Evolutionary conservation across 768 basidiomycete genomes (phyloP).

Genomic region (Russula sp.): DNA sequence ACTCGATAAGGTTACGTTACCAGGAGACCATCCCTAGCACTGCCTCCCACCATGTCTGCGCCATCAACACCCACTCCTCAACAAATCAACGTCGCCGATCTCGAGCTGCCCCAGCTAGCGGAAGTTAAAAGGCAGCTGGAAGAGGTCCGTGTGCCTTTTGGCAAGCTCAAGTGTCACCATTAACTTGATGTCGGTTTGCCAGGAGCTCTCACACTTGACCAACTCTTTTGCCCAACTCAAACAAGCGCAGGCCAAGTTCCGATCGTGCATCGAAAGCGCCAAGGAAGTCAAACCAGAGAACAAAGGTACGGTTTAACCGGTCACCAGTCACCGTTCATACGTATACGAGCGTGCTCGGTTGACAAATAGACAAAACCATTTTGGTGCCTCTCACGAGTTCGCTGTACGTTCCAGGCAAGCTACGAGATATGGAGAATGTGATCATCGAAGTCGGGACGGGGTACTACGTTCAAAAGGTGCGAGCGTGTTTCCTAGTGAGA

Average conservation of each 20-base stretch:
- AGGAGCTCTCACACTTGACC: conserved; percentile 92
- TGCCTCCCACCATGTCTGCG: background rate
- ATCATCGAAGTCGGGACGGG: conserved; percentile 96
- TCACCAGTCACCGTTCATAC: background rate
- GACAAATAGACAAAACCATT: conserved; percentile 64
- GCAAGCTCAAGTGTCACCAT: background rate
- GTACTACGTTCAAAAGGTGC: conserved; percentile 91
- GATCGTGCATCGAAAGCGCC: conserved; percentile 75
- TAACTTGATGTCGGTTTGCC: conserved; percentile 12
- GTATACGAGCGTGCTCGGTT: background rate
- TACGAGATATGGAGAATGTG: conserved; percentile 76
- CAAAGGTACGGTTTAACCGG: conserved; percentile 34
- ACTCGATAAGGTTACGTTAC: too few relatives aligned
- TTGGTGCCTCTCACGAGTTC: conserved; percentile 92
- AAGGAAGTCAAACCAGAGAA: conserved; percentile 66
- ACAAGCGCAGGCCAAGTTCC: conserved; percentile 90
- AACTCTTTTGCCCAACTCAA: conserved; percentile 90
- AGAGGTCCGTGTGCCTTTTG: conserved; percentile 49
- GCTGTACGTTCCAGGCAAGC: conserved; percentile 88
- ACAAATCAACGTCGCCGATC: conserved; percentile 72
- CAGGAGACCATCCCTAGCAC: too few relatives aligned
- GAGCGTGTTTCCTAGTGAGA: conserved; percentile 2
- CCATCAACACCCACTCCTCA: conserved; percentile 35
- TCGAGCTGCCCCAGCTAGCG: conserved; percentile 78
- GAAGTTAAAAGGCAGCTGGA: conserved; percentile 91